Percentiles rank a stretch among this genome's conserved stretches.
phyloP scores from a whole-genome alignment of 768 basidiomycete species.

The Tulasnella sp. region DNA sequence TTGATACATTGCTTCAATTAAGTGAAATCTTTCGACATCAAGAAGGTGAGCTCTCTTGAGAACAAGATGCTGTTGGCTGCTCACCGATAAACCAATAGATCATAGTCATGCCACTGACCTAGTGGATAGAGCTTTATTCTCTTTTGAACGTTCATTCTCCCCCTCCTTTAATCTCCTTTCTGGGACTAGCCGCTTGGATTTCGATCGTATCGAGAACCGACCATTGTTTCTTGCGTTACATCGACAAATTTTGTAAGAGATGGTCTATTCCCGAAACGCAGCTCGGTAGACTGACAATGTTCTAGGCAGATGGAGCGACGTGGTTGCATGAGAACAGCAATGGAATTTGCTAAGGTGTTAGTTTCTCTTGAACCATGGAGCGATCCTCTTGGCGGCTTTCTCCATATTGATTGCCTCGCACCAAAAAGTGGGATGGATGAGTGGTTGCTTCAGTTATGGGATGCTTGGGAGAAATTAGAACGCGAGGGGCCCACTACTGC shows the following conservation, averaged over 20 bases:
- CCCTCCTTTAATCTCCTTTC: slow-evolving; percentile 75
- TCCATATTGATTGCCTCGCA: slow-evolving; percentile 77
- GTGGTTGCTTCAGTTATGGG: slow-evolving; percentile 66
- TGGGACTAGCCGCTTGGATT: slow-evolving; percentile 76
- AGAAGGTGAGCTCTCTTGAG: slow-evolving; percentile 44
- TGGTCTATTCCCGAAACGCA: neutral
- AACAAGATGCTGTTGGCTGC: neutral
- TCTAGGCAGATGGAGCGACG: slow-evolving; percentile 71
- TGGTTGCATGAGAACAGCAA: slow-evolving; percentile 78
- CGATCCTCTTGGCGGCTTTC: slow-evolving; percentile 78
- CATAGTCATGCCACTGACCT: slow-evolving; percentile 74
- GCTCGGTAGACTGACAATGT: neutral
- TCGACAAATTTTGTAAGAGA: slow-evolving; percentile 59
- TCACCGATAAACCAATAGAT: slow-evolving; percentile 34
- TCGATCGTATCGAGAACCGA: slow-evolving; percentile 80
- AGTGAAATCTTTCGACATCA: slow-evolving; percentile 76
- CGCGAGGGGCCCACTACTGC: slow-evolving; percentile 5
- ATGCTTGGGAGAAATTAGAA: slow-evolving; percentile 20
- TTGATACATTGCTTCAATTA: slow-evolving; percentile 78
- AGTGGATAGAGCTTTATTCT: slow-evolving; percentile 85
- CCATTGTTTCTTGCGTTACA: slow-evolving; percentile 85
- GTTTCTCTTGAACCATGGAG: slow-evolving; percentile 70
- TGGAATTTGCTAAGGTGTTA: slow-evolving; percentile 81
- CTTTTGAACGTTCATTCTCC: slow-evolving; percentile 81
- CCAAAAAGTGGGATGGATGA: slow-evolving; percentile 64